Evolutionary conservation across 805 yeast species (phyloP), one percentile per base, ranked within the genome.

Genomic region (Nakazawaea holstii): DNA sequence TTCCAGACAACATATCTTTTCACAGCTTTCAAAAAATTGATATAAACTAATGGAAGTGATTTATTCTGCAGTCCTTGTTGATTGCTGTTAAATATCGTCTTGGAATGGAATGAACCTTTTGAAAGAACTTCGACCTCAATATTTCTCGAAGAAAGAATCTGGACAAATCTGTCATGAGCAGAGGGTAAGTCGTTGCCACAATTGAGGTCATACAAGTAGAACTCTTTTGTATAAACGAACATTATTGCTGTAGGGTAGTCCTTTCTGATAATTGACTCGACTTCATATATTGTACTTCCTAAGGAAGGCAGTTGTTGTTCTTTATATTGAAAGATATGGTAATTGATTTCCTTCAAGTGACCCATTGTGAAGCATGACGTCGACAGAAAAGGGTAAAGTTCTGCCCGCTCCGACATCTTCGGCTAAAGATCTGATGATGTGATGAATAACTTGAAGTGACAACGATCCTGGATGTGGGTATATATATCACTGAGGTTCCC

Each of bases 11-110:
- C 59, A 50, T 64, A 63, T 53, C 70, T 70, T 53, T 76, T 69
- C 27, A 77, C 61, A 0, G 82, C 80, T 51, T 76, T 70, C 31
- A 77, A 54, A 39, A 78, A 74, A 8, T 77, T 69, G 2, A 77
- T 69, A 52, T 74, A 73, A 4, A 69, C 51, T 30, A 43, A 35
- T 2, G 46, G 46, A 7, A 43, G 28, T 20, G 46, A 26, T 31
- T 48, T 42, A 33, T 48, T 42, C 26, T 27, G 41, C n/a, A 35
- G 33, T 11, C 13, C 14, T 35, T 10, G 49, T 8, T 20, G 42
- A 20, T 17, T 38, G 17, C 35, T 45, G 36, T 36, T 39, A 24
- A 48, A 48, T 9, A 38, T 48, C n/a, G 50, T 43, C 38, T 35
- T 38, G 4, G 50, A 42, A 15, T 48, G 39, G 41, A 48, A 48